These are phyloP conservation scores for Penicillium lividum DNA, from an alignment of 495 filamentous ascomycete species.

Conservation along the genomic window DNA sequence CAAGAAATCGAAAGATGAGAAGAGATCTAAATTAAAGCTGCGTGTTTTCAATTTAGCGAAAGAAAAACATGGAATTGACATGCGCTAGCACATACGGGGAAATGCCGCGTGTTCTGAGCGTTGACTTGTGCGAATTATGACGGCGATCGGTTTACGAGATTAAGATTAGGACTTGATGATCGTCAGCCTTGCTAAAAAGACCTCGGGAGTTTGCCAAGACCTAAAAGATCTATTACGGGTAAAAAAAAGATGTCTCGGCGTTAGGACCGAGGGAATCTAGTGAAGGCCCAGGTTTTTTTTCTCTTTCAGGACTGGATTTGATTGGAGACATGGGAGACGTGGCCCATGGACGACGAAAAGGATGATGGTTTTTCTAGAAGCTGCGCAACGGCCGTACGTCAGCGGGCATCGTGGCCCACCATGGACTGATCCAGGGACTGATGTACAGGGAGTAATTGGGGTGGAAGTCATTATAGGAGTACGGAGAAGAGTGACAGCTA, in stretches of 20 bases:
- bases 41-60: slow-evolving; percentile 2
- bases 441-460: neutral
- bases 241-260: neutral
- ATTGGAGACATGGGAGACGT: neutral
- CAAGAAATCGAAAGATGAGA: neutral
- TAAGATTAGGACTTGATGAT: neutral
- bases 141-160: neutral
- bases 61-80: neutral
- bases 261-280: neutral
- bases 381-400: slow-evolving; percentile 9
- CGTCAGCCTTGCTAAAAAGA: neutral
- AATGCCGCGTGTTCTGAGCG: slow-evolving; percentile 6
- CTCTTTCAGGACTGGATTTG: neutral
- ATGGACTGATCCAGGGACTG: neutral
- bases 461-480: neutral
- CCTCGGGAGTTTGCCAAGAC: neutral
- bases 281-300: neutral
- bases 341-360: slow-evolving; percentile 6
- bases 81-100: slow-evolving; percentile 5
- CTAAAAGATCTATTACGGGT: neutral
- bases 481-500: neutral
- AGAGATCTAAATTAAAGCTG: neutral
- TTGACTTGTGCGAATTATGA: neutral
- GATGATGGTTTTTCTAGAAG: slow-evolving; percentile 2
- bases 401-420: slow-evolving; percentile 5